A percentile compares a stretch with the other conserved stretches of the same genome.
Evolutionary conservation across 768 basidiomycete species (phyloP).

Genomic region (Amylocystis lapponica): DNA sequence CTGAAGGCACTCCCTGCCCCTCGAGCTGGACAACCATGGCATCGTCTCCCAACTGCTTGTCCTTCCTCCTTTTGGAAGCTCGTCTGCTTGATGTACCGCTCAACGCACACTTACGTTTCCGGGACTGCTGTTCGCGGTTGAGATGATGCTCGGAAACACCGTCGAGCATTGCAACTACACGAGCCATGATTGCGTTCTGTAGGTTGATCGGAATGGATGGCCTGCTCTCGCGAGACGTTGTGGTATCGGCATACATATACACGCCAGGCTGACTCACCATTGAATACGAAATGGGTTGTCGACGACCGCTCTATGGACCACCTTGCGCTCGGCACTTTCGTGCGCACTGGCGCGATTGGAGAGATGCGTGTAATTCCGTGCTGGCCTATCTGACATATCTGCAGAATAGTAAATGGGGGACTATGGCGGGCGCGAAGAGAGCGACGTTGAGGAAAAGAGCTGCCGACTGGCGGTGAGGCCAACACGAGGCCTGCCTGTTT

Average conservation of each 20-base stretch:
- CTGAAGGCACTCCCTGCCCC: neutral
- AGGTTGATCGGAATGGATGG: constrained; percentile 47
- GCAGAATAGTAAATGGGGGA: no score
- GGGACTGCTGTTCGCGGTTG: constrained; percentile 23
- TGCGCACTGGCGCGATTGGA: constrained; percentile 59
- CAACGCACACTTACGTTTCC: constrained; percentile 35
- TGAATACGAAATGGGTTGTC: constrained; percentile 65
- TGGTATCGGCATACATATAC: neutral
- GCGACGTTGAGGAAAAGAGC: no score
- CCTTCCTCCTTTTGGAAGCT: neutral
- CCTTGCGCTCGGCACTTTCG: constrained; percentile 46
- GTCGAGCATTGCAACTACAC: constrained; percentile 43
- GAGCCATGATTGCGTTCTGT: constrained; percentile 55
- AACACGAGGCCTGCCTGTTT: no score
- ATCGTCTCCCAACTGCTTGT: no score
- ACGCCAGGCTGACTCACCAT: constrained; percentile 45
- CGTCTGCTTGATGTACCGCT: neutral
- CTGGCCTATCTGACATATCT: constrained; percentile 45
- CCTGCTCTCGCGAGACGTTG: constrained; percentile 12
- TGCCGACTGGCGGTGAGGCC: no score
- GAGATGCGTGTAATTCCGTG: constrained; percentile 45
- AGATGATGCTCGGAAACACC: constrained; percentile 43
- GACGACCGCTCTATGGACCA: constrained; percentile 63
- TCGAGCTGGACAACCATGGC: neutral
- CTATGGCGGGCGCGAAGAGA: no score